Percentiles rank a stretch among this genome's conserved stretches.
These are phyloP conservation scores for Colletotrichum sp. DNA, from an alignment of 2,329 filamentous ascomycete species.

Conservation along the genomic window DNA sequence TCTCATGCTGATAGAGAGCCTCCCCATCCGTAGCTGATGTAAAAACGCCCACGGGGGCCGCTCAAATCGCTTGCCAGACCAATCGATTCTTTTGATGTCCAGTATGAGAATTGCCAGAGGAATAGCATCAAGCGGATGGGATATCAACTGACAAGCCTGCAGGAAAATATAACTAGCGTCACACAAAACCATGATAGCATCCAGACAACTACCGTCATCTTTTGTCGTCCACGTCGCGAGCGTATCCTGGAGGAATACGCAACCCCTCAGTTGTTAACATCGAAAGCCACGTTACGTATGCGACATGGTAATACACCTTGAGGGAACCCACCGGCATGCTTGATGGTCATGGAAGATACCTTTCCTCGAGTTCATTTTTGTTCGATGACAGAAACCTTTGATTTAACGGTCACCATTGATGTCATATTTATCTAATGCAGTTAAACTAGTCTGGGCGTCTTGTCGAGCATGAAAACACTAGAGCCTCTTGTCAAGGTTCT, in stretches of 20 bases:
- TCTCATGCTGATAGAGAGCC: not conserved
- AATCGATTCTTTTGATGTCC: not conserved
- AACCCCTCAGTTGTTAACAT: not conserved
- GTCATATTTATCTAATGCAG: not conserved
- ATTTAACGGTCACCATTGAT: rapidly evolving
- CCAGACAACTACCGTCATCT: too few relatives aligned
- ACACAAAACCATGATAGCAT: too few relatives aligned
- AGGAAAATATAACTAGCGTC: not conserved
- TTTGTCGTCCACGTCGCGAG: not conserved
- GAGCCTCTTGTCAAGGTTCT: not conserved
- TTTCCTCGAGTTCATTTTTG: not conserved
- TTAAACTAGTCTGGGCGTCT: not conserved
- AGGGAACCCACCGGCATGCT: not conserved
- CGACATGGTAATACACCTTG: not conserved
- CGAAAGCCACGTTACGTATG: not conserved
- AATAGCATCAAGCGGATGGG: rapidly evolving
- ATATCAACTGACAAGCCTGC: not conserved
- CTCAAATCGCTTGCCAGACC: not conserved
- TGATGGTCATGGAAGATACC: not conserved
- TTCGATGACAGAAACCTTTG: rapidly evolving
- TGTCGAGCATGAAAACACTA: not conserved
- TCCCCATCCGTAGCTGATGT: not conserved
- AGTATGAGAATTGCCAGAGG: not conserved
- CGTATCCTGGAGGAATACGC: not conserved
- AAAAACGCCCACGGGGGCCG: rapidly evolving